phyloP scores from a whole-genome alignment of 257 asterid species.

The Solanum arcanum region DNA sequence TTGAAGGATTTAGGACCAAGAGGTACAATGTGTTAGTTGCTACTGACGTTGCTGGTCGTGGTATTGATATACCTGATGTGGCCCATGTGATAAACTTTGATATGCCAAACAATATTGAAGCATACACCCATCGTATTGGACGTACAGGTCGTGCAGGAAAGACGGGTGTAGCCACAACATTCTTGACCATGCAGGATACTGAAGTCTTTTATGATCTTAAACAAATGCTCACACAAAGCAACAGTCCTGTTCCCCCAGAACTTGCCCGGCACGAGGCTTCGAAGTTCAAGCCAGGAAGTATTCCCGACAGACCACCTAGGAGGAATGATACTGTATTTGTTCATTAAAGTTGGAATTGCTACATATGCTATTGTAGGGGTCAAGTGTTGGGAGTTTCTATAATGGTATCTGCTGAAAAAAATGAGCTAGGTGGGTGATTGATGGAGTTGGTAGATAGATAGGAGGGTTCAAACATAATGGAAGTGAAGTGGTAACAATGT shows the following conservation, averaged over 20 bases:
- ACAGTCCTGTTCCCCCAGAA: constrained; percentile 7
- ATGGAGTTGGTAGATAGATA: neutral
- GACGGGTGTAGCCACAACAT: constrained; percentile 53
- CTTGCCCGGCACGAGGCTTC: neutral
- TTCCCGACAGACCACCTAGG: neutral
- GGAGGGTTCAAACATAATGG: neutral
- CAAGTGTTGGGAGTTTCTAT: neutral
- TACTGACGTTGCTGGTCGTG: constrained; percentile 63
- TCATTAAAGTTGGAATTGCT: neutral
- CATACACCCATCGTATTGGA: constrained; percentile 3
- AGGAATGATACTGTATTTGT: neutral
- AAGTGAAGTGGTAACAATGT: neutral
- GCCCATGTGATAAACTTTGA: constrained; percentile 53
- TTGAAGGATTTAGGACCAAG: constrained; percentile 52
- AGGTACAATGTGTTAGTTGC: constrained; percentile 50
- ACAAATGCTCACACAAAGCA: constrained; percentile 53
- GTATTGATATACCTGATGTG: constrained; percentile 56
- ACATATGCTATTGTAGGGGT: neutral
- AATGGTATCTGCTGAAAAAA: neutral
- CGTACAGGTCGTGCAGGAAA: constrained; percentile 16
- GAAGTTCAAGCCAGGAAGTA: neutral
- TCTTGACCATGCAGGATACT: constrained; percentile 49
- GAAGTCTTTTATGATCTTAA: constrained; percentile 17
- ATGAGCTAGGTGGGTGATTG: neutral
- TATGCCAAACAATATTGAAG: constrained; percentile 26